Conservation (phyloP, 345 rosid species). For the Rhodamnia rubescens region DNA sequence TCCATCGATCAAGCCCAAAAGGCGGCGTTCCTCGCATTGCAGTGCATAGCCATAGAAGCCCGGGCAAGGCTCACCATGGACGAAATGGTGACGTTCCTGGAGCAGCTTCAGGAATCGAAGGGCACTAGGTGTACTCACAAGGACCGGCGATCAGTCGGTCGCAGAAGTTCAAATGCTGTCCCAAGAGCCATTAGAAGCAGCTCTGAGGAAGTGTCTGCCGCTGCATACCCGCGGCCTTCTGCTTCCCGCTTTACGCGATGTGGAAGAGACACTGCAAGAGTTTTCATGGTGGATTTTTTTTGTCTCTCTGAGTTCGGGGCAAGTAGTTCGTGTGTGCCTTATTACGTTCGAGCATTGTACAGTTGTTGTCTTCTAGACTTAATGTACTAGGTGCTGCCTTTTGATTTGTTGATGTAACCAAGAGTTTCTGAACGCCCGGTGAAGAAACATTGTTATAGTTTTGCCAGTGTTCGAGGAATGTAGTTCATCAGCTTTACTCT, state of each 20-base stretch:
- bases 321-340: not conserved
- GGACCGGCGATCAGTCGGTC: constrained; percentile 17
- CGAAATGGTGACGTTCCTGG: constrained; percentile 49
- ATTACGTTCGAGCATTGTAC: not conserved
- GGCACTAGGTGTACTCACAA: constrained; percentile 10
- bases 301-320: not conserved
- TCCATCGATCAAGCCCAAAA: constrained; percentile 42
- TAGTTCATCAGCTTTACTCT: too few relatives aligned
- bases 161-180: not conserved
- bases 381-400: not conserved
- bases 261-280: not conserved
- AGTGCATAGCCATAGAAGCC: constrained; percentile 56
- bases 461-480: not conserved
- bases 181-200: not conserved
- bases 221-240: constrained; percentile 51
- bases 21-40: constrained; percentile 49
- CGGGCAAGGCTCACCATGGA: constrained; percentile 65
- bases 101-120: constrained; percentile 44
- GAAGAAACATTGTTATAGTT: not conserved
- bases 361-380: constrained; percentile 1
- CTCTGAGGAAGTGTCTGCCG: not conserved
- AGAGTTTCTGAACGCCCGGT: not conserved
- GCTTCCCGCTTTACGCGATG: constrained; percentile 1
- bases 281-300: not conserved
- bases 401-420: too few relatives aligned